Evolutionary conservation across 2,329 filamentous ascomycete species (phyloP).

Genomic region (Colletotrichum echinochloae): DNA sequence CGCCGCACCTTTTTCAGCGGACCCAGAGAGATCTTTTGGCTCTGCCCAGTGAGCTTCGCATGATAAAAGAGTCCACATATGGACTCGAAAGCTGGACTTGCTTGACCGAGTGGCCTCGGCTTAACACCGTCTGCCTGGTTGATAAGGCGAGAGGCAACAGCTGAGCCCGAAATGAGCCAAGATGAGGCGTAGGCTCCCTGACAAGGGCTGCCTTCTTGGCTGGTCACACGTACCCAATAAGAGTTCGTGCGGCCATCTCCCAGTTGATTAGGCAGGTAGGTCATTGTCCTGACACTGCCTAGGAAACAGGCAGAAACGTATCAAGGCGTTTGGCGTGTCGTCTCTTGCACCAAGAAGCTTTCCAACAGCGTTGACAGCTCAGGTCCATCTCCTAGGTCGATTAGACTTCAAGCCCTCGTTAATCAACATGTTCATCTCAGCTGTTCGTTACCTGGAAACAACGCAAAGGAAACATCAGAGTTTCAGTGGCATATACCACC

Average conservation of each 20-base stretch:
- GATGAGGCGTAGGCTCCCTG: not conserved
- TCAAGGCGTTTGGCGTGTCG: not conserved
- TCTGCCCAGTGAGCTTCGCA: conserved; percentile 5
- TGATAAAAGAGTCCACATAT: conserved; percentile 7
- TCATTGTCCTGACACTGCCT: not conserved
- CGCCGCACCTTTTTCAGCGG: conserved; percentile 34
- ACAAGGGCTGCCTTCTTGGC: not conserved
- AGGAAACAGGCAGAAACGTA: not conserved
- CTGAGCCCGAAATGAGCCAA: conserved; percentile 16
- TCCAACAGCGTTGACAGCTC: not conserved
- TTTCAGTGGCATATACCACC: too few species aligned
- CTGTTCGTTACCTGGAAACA: too few species aligned
- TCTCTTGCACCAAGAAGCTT: not conserved
- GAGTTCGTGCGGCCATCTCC: not conserved
- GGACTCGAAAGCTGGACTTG: conserved; percentile 2
- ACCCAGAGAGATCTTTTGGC: not conserved
- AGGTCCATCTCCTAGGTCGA: not conserved
- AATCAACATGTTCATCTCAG: not conserved
- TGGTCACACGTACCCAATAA: not conserved
- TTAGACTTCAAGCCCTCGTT: not conserved
- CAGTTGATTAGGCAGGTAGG: not conserved
- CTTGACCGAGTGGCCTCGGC: conserved; percentile 20
- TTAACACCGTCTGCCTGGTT: not conserved
- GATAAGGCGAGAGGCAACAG: conserved; percentile 8
- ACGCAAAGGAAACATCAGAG: too few species aligned